Evolutionary conservation across 176 grass and related monocot genomes (phyloP).

Genomic region (Aegilops bicornis): DNA sequence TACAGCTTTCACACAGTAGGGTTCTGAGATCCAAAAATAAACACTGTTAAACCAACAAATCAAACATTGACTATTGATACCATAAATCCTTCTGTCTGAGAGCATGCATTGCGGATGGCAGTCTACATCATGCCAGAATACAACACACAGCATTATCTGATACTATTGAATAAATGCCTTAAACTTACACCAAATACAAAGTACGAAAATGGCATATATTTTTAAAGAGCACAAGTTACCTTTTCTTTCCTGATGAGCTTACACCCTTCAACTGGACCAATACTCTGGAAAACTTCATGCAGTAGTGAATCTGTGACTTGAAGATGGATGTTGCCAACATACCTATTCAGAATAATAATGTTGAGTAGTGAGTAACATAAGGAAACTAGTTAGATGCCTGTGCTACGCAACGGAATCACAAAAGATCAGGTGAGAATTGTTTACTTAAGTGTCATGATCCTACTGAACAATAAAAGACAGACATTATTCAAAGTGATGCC

Average conservation of each 20-base stretch:
- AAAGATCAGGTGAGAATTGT: too few relatives aligned
- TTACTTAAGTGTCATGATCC: too few relatives aligned
- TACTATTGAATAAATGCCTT: background rate
- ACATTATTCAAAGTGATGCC: too few relatives aligned
- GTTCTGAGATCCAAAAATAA: background rate
- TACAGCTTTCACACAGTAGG: background rate
- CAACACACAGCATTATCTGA: background rate
- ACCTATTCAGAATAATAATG: constrained; percentile 47
- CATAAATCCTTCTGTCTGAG: background rate
- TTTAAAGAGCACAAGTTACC: constrained; percentile 38
- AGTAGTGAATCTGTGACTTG: constrained; percentile 75
- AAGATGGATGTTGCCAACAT: constrained; percentile 95
- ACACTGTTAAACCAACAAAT: background rate
- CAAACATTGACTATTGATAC: background rate
- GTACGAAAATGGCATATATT: background rate
- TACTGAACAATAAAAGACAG: too few relatives aligned
- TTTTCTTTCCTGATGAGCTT: constrained; percentile 99
- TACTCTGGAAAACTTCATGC: constrained; percentile 89
- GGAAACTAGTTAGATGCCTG: too few relatives aligned
- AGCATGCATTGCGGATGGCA: background rate
- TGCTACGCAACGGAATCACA: too few relatives aligned
- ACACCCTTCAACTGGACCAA: constrained; percentile 94
- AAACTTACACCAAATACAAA: constrained; percentile 1
- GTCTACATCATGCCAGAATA: constrained; percentile 4
- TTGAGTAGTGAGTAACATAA: constrained; percentile 12